A percentile compares a stretch with the other conserved stretches of the same genome.
Conservation (phyloP, 192 early-diverging fungal species). For the Rhizophlyctis rosea region DNA sequence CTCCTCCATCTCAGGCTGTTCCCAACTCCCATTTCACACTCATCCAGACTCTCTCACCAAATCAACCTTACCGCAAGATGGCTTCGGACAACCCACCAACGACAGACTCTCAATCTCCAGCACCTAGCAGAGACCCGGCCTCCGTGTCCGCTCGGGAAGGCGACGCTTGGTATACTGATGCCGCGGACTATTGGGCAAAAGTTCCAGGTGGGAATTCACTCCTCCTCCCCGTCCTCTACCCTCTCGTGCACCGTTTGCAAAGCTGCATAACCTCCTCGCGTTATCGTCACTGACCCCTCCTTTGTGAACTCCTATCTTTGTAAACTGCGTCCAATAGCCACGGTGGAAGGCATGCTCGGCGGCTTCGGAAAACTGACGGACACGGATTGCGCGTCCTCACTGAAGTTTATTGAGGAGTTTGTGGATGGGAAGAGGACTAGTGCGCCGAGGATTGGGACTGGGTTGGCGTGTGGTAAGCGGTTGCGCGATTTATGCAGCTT, state of each 20-base stretch:
- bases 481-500: no score
- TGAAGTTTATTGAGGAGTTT: slow-evolving; percentile 67
- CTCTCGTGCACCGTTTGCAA: no score
- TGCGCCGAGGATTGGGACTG: slow-evolving; percentile 13
- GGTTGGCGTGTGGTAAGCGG: slow-evolving; percentile 38
- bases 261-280: no score
- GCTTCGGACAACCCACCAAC: slow-evolving; percentile 23
- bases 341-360: slow-evolving; percentile 87
- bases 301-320: background rate
- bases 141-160: background rate
- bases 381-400: slow-evolving; percentile 67
- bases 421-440: slow-evolving; percentile 28
- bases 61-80: no score
- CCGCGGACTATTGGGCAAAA: slow-evolving; percentile 44
- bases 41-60: no score
- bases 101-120: no score
- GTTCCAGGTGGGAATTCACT: background rate
- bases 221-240: background rate
- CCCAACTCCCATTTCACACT: no score
- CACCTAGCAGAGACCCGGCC: background rate
- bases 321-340: slow-evolving; percentile 44
- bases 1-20: no score
- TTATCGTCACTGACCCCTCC: no score
- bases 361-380: slow-evolving; percentile 74
- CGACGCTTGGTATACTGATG: slow-evolving; percentile 43